Evolutionary conservation across 1,139 yeast species (phyloP), one percentile per base, ranked within the genome.

Genomic region (Pichia sp.): DNA sequence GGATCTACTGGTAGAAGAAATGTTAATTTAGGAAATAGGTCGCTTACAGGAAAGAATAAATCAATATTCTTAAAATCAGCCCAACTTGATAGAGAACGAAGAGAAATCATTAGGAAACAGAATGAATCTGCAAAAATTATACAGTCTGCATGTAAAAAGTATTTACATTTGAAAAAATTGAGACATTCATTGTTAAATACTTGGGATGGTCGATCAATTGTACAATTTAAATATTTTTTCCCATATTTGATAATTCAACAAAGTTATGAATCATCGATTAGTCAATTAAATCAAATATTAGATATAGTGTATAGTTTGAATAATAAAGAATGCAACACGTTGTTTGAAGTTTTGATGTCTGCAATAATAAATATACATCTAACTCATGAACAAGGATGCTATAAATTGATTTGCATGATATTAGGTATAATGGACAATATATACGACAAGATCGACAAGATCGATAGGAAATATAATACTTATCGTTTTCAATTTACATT

Each of bases 1-100:
- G 94, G 94, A 2, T 77, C 76, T 49, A 74, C 73, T 11, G 73
- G 72, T 56, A 75, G 77, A 55, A 70, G 96, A 50, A 77, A 74
- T 38, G 83, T 90, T 54, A 89, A 90, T 62, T 70, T 89, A 42
- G 94, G 96, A 4, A 85, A 85, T 49, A 59, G 68, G 40, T 65
- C 70, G 23, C 61, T 66, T 43, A 56, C 60, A 44, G 59, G 63
- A 52, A 59, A 61, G 54, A 61, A 63, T 53, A 62, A 72, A 48
- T 62, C 64, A 39, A 68, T 74, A 5, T 68, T 79, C 51, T 67
- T 90, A 22, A 78, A 76, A 53, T 78, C 75, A 53, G 80, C 95
- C 5, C 77, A 79, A 56, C 67, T 68, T 39, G 90, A 86, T 54
- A 72, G 97, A 34, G 75, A 73, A 52, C 75, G 74, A 51, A 72